Conservation (phyloP, 148 eudicot species). For the Silene conica region DNA sequence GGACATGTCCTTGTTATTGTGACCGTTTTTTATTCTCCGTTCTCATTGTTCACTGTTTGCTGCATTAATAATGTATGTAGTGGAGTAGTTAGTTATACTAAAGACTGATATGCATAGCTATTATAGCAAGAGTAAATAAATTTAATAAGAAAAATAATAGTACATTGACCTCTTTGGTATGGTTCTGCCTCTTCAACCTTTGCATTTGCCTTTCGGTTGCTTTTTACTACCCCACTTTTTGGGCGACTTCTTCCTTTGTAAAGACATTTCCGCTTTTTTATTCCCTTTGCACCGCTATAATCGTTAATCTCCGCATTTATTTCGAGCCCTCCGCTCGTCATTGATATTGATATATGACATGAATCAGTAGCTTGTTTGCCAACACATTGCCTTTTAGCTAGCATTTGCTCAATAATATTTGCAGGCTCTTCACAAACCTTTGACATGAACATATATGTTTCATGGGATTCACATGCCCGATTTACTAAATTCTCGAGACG, state of each 20-base stretch:
- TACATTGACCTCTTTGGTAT: neutral
- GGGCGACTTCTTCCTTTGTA: neutral
- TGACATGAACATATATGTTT: conserved; percentile 1
- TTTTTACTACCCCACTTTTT: neutral
- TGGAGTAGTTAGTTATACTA: no score
- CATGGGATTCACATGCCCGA: conserved; percentile 13
- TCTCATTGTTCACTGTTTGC: no score
- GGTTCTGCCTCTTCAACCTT: no score
- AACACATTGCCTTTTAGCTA: neutral
- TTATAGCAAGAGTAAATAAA: no score
- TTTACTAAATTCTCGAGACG: neutral
- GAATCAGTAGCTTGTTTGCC: neutral
- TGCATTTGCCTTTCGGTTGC: neutral
- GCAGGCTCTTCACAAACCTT: neutral
- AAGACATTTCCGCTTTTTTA: neutral
- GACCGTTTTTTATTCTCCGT: no score
- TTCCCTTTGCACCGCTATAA: neutral
- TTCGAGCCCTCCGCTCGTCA: neutral
- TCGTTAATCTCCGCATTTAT: neutral
- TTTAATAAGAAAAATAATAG: no score
- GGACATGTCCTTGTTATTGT: no score
- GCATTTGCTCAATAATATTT: conserved; percentile 7
- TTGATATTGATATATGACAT: conserved; percentile 1
- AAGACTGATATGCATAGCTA: no score
- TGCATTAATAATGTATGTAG: no score